Evolutionary conservation across 139 green algal species (phyloP).

Genomic region (Dunaliella sp.): DNA sequence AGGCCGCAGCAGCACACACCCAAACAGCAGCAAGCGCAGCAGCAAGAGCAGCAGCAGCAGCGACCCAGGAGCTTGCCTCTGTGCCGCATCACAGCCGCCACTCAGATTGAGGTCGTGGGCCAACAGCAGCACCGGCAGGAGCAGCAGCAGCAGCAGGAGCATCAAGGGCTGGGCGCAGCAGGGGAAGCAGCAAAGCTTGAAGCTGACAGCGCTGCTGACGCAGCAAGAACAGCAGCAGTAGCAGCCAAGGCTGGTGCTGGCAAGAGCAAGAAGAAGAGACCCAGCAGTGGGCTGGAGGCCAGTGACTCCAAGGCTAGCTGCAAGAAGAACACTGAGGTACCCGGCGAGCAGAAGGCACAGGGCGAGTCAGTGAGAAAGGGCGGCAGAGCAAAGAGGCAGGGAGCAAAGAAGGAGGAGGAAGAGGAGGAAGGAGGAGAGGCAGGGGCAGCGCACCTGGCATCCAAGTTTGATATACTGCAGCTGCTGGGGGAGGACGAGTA

Average conservation of each 20-base stretch:
- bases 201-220: not conserved
- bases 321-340: too few species aligned
- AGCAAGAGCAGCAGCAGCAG: slow-evolving; percentile 9
- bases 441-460: not conserved
- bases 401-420: not conserved
- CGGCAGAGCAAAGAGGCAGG: not conserved
- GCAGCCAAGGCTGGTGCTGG: too few species aligned
- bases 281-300: too few species aligned
- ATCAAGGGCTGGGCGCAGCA: not conserved
- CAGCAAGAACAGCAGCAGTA: too few species aligned
- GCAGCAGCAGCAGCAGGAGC: not conserved
- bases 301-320: too few species aligned
- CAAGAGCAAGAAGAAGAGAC: too few species aligned
- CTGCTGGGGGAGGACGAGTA: slow-evolving; percentile 8
- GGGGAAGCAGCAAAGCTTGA: not conserved
- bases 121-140: not conserved
- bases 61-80: not conserved
- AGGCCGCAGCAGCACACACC: not conserved
- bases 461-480: slow-evolving; percentile 14
- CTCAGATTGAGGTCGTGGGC: not conserved
- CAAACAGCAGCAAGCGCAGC: not conserved
- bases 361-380: not conserved
- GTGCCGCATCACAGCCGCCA: not conserved
- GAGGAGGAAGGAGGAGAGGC: not conserved
- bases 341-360: too few species aligned